Evolutionary conservation across 1,284 basidiomycete species (phyloP).

Genomic region (Trametes versicolor): DNA sequence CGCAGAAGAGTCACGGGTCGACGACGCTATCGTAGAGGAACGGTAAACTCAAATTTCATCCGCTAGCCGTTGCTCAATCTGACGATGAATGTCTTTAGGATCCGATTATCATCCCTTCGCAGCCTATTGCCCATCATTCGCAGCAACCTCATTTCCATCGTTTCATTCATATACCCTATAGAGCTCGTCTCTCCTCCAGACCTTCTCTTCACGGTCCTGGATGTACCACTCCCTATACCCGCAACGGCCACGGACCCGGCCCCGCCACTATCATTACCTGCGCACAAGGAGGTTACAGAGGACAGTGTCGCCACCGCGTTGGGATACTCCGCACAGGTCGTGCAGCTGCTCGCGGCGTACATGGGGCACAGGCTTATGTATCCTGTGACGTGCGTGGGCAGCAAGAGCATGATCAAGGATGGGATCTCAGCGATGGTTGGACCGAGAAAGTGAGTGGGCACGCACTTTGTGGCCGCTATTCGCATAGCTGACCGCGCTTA

Average conservation of each 20-base stretch:
- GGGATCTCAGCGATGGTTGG: slow-evolving; percentile 94
- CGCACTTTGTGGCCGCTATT: slow-evolving; percentile 26
- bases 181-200: slow-evolving; percentile 83
- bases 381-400: slow-evolving; percentile 89
- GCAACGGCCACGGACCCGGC: slow-evolving; percentile 79
- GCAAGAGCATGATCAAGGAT: slow-evolving; percentile 88
- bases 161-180: slow-evolving; percentile 89
- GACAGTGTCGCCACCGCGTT: slow-evolving; percentile 87
- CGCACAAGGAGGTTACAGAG: slow-evolving; percentile 81
- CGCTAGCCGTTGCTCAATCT: slow-evolving; percentile 18
- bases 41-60: slow-evolving; percentile 30
- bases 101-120: slow-evolving; percentile 55
- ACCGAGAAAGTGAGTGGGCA: slow-evolving; percentile 79
- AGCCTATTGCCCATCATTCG: slow-evolving; percentile 64
- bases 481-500: slow-evolving; percentile 16
- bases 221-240: slow-evolving; percentile 88
- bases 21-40: slow-evolving; percentile 39
- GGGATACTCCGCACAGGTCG: slow-evolving; percentile 87
- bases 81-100: slow-evolving; percentile 48
- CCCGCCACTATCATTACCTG: slow-evolving; percentile 78
- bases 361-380: slow-evolving; percentile 84
- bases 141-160: slow-evolving; percentile 76
- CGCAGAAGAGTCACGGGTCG: slow-evolving; percentile 46
- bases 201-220: slow-evolving; percentile 86
- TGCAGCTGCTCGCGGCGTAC: slow-evolving; percentile 85